A percentile compares a stretch with the other conserved stretches of the same genome.
Conservation (phyloP, 2,329 filamentous ascomycete species). For the Pseudogymnoascus sp. region DNA sequence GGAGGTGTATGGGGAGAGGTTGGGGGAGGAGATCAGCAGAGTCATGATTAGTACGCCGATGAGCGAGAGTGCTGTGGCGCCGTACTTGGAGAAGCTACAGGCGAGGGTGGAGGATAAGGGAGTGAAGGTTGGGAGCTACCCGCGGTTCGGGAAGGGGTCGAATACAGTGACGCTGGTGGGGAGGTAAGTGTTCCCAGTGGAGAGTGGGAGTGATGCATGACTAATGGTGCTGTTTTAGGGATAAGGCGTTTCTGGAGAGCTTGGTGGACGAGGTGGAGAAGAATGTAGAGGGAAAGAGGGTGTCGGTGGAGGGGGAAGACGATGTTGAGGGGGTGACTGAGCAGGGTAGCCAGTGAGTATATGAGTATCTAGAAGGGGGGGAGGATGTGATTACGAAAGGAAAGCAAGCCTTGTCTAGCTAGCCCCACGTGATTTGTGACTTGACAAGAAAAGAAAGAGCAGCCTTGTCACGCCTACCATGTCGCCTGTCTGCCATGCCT, state of each 20-base stretch:
- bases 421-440: not conserved
- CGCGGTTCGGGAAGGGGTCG: conserved; percentile 74
- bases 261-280: conserved; percentile 69
- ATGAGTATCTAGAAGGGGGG: not conserved
- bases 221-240: conserved; percentile 33
- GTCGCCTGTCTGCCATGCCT: not conserved
- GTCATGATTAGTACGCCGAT: conserved; percentile 81
- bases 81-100: conserved; percentile 73
- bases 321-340: conserved; percentile 32
- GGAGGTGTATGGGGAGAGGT: conserved; percentile 57
- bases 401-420: not conserved
- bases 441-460: not conserved
- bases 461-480: not conserved
- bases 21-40: conserved; percentile 66
- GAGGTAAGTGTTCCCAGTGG: conserved; percentile 31
- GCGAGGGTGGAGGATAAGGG: conserved; percentile 62
- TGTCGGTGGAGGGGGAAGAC: conserved; percentile 63
- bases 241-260: conserved; percentile 68
- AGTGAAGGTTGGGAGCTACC: conserved; percentile 93
- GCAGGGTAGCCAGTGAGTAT: not conserved
- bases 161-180: conserved; percentile 89
- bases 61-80: conserved; percentile 76
- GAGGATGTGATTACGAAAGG: not conserved
- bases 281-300: conserved; percentile 63
- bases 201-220: not conserved